Percentiles rank a stretch among this genome's conserved stretches.
These are phyloP conservation scores for Euclidium syriacum DNA, from an alignment of 345 rosid species.

Conservation along the genomic window DNA sequence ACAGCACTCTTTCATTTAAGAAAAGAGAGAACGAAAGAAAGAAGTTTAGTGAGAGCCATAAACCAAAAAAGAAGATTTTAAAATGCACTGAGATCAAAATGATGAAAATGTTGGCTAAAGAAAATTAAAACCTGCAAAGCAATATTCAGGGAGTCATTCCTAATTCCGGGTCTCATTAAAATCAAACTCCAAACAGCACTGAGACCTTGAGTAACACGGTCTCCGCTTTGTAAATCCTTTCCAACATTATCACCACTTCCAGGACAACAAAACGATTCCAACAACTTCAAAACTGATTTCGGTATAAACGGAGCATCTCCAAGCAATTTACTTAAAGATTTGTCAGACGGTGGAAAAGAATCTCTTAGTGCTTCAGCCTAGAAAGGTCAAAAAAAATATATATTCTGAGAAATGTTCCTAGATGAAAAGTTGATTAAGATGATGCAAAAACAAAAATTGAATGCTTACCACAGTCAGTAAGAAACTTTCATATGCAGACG, in stretches of 20 bases:
- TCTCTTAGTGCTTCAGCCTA: slow-evolving; percentile 94
- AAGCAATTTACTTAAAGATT: slow-evolving; percentile 87
- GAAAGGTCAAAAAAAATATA: slow-evolving; percentile 27
- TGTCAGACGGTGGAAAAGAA: slow-evolving; percentile 96
- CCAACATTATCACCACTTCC: slow-evolving; percentile 50
- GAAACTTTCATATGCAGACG: slow-evolving; percentile 81
- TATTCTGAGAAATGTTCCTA: slow-evolving; percentile 4
- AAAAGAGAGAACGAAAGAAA: slow-evolving; percentile 16
- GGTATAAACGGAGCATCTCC: slow-evolving; percentile 92
- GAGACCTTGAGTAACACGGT: slow-evolving; percentile 97
- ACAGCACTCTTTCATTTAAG: slow-evolving; percentile 65
- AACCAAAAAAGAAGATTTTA: neutral
- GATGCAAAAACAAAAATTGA: neutral
- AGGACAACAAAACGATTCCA: slow-evolving; percentile 83
- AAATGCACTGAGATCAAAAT: neutral
- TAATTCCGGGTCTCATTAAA: slow-evolving; percentile 76
- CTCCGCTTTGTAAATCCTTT: slow-evolving; percentile 70
- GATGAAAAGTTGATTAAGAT: slow-evolving; percentile 5
- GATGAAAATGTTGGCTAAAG: neutral
- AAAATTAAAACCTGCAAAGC: slow-evolving; percentile 77
- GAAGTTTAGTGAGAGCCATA: slow-evolving; percentile 1
- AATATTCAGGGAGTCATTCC: slow-evolving; percentile 79
- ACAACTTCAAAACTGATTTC: slow-evolving; percentile 65
- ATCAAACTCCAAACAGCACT: slow-evolving; percentile 91
- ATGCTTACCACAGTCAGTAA: slow-evolving; percentile 72